phyloP scores from a whole-genome alignment of 2,329 filamentous ascomycete species.

The Pseudovirgaria hyperparasitica region DNA sequence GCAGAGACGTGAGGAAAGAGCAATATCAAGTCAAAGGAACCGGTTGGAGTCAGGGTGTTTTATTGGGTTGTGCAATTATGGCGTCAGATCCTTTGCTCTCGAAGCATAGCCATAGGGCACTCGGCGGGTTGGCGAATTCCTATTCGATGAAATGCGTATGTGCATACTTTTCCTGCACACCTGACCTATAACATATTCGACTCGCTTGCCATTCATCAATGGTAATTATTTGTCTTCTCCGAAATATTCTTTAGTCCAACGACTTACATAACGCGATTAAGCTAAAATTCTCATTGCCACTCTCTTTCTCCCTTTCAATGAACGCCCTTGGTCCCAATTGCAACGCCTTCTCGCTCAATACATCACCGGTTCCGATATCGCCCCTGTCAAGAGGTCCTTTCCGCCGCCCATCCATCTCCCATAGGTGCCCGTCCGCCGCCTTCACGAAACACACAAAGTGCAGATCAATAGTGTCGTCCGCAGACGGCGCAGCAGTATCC shows the following conservation, averaged over 20 bases:
- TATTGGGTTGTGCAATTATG: no score
- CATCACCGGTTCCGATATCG: slow-evolving; percentile 28
- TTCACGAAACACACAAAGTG: slow-evolving; percentile 96
- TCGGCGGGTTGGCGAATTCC: no score
- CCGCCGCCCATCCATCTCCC: slow-evolving; percentile 67
- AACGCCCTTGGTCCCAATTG: slow-evolving; percentile 53
- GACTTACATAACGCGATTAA: slow-evolving; percentile 45
- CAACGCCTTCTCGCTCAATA: slow-evolving; percentile 57
- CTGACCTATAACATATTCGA: no score
- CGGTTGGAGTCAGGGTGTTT: no score
- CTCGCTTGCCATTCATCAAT: no score
- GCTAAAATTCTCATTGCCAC: slow-evolving; percentile 50
- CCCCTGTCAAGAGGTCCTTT: slow-evolving; percentile 60
- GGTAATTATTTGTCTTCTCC: no score
- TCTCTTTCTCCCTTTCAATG: slow-evolving; percentile 42
- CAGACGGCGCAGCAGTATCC: slow-evolving; percentile 65
- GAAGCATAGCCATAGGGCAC: no score
- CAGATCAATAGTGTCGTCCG: slow-evolving; percentile 73
- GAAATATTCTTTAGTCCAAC: slow-evolving; percentile 45
- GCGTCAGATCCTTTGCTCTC: no score
- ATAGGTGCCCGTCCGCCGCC: slow-evolving; percentile 53
- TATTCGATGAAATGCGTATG: no score
- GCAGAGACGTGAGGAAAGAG: no score
- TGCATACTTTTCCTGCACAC: no score
- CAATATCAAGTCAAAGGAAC: no score